Evolutionary conservation across 768 basidiomycete genomes (phyloP), one percentile per base, ranked within the genome.

Genomic region (Mycena rebaudengoi): DNA sequence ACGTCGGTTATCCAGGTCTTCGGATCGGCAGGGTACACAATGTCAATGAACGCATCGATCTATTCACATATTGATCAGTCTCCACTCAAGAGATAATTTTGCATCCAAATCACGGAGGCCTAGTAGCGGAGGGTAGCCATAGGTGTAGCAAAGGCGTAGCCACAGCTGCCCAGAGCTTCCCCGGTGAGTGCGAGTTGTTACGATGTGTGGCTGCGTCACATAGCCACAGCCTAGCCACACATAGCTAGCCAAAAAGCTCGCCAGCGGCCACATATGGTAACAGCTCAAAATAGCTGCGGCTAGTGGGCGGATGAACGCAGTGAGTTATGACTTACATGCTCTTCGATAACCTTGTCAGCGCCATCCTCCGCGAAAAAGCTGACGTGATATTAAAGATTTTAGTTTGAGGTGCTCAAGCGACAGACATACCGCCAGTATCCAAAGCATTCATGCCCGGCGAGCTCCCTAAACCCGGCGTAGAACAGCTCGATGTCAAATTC

Each of bases 1-100:
- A 83, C 58, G 40, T 81, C 67, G 1, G 75, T 75, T 7, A 69
- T 70, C 78, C 79, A 79, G 33, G 77, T 62, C 56, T 73, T 75
- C 0, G 78, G 74, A 46, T 82, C 80, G 11, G 68, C 64, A 0
- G 79, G 64, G 49, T 77, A 75, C 10, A 79, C 0, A 11, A 78
- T 20, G 43, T 67, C 74, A 26, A 72, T 74, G 70, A 82, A 83
- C 0, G 78, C 78, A 21, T 82, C 80, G 23, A 77, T 69, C 78
- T 82, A 54, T n/a, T n/a, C 26, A 20, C 13, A 11, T 5, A 45
- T 57, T 30, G 21, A 4, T n/a, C 14, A 33, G n/a, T n/a, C n/a
- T n/a, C n/a, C n/a, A n/a, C n/a, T n/a, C n/a, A n/a, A n/a, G n/a
- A n/a, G n/a, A n/a, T n/a, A n/a, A n/a, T n/a, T n/a, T n/a, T n/a